Evolutionary conservation across 352 stramenopile genomes (phyloP).

Genomic region (Globisporangium middletonii): DNA sequence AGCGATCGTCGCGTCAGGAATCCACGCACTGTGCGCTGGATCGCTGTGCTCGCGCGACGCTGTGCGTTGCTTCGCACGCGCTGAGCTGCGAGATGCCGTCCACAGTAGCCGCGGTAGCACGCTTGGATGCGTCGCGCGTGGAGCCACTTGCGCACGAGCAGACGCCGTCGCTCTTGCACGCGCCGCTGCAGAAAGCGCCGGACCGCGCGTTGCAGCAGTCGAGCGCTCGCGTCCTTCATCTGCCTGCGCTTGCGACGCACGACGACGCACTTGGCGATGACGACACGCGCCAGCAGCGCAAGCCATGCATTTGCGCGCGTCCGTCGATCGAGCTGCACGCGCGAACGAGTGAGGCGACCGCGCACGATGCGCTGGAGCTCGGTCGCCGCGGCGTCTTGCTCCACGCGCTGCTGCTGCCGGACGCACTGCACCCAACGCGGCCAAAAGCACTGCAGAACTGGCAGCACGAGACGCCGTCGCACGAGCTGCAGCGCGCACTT

Average conservation of each 20-base stretch:
- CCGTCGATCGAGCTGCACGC: not conserved
- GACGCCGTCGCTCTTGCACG: not conserved
- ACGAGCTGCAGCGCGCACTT: constrained; percentile 34
- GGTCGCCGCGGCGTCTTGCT: constrained; percentile 25
- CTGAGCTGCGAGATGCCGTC: constrained; percentile 7
- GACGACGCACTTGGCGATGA: constrained; percentile 18
- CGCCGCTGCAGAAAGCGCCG: constrained; percentile 19
- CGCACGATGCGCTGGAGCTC: constrained; percentile 38
- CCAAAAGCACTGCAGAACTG: constrained; percentile 25
- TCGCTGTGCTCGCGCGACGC: constrained; percentile 9
- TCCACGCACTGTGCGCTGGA: constrained; percentile 18
- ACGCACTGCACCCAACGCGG: constrained; percentile 22
- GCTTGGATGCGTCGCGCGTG: constrained; percentile 35
- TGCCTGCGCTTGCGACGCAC: constrained; percentile 4
- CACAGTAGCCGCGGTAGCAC: constrained; percentile 29
- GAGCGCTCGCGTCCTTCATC: constrained; percentile 14
- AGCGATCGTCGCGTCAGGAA: constrained; percentile 14
- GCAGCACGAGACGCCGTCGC: constrained; percentile 25
- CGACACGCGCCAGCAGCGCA: constrained; percentile 25
- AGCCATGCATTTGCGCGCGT: constrained; percentile 22
- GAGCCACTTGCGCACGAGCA: constrained; percentile 28
- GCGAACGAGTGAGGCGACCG: constrained; percentile 7
- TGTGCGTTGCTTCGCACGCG: constrained; percentile 4
- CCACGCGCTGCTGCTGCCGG: constrained; percentile 8
- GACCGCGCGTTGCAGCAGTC: constrained; percentile 30